Percentiles rank a stretch among this genome's conserved stretches.
These are phyloP conservation scores for Simplicillium sp. DNA, from an alignment of 2,329 filamentous ascomycete species.

Conservation along the genomic window DNA sequence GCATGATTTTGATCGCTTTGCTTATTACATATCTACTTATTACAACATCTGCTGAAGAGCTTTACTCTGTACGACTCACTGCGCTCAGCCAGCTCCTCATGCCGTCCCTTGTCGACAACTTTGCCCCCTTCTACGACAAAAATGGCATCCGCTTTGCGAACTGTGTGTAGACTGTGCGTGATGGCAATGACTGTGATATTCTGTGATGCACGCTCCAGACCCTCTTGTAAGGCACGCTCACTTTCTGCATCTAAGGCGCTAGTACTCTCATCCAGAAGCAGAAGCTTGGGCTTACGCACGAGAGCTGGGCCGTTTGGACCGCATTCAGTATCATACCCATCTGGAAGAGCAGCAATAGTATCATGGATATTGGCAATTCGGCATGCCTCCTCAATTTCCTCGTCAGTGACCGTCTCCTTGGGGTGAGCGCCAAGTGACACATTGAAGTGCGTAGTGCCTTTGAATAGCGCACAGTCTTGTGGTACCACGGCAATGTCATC, in stretches of 20 bases:
- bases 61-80: conserved; percentile 44
- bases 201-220: conserved; percentile 46
- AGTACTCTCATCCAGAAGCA: conserved; percentile 77
- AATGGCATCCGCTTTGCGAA: conserved; percentile 47
- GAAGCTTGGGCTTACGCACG: conserved; percentile 58
- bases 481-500: conserved; percentile 46
- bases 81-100: conserved; percentile 42
- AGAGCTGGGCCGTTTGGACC: conserved; percentile 69
- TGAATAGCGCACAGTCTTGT: conserved; percentile 49
- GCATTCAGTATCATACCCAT: conserved; percentile 57
- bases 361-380: conserved; percentile 62
- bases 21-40: neutral
- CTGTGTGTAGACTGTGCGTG: conserved; percentile 47
- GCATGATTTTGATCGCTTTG: too few species aligned
- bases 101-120: conserved; percentile 41
- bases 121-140: conserved; percentile 45
- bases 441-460: conserved; percentile 47
- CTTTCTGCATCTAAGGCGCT: conserved; percentile 66
- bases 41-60: conserved; percentile 39
- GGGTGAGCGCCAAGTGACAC: conserved; percentile 45
- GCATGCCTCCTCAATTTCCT: conserved; percentile 58
- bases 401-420: conserved; percentile 42
- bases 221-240: conserved; percentile 56
- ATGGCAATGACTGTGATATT: conserved; percentile 49
- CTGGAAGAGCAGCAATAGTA: conserved; percentile 49